A percentile compares a stretch with the other conserved stretches of the same genome.
phyloP scores from a whole-genome alignment of 768 basidiomycete genomes.

The Panaeolus cyanescens region DNA sequence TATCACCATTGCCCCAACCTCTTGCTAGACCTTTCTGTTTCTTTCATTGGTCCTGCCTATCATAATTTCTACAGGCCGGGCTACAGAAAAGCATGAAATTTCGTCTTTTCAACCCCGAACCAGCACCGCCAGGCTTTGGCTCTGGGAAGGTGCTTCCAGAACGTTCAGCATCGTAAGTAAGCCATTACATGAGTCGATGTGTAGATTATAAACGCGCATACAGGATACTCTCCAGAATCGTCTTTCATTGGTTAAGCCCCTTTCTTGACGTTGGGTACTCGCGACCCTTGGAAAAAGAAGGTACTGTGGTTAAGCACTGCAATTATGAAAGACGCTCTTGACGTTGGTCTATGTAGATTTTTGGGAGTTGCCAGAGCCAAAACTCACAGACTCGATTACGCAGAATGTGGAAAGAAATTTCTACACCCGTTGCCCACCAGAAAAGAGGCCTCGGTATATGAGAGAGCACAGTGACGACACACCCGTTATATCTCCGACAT shows the following conservation, averaged over 20 bases:
- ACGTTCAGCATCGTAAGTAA: conserved; percentile 32
- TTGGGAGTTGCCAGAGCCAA: conserved; percentile 47
- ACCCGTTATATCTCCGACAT: not conserved
- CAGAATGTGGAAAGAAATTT: conserved; percentile 46
- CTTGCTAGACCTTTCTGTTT: not conserved
- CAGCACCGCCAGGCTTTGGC: conserved; percentile 54
- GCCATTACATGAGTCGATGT: not conserved
- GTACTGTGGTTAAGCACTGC: conserved; percentile 27
- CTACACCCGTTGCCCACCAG: conserved; percentile 51
- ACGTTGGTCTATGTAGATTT: conserved; percentile 38
- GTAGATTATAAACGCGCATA: conserved; percentile 24
- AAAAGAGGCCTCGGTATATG: conserved; percentile 41
- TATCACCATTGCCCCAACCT: not conserved
- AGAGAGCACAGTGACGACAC: conserved; percentile 15
- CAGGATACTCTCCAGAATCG: conserved; percentile 41
- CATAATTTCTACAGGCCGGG: not conserved
- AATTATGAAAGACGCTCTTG: not conserved
- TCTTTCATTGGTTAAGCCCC: conserved; percentile 55
- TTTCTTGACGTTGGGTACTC: conserved; percentile 61
- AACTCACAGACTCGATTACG: conserved; percentile 39
- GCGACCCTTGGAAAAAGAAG: conserved; percentile 57
- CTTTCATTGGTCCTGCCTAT: not conserved
- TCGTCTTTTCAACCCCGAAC: conserved; percentile 37
- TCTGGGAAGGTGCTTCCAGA: conserved; percentile 48
- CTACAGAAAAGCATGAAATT: conserved; percentile 19